phyloP scores from a whole-genome alignment of 2,329 filamentous ascomycete species.

The Onygenales sp. region DNA sequence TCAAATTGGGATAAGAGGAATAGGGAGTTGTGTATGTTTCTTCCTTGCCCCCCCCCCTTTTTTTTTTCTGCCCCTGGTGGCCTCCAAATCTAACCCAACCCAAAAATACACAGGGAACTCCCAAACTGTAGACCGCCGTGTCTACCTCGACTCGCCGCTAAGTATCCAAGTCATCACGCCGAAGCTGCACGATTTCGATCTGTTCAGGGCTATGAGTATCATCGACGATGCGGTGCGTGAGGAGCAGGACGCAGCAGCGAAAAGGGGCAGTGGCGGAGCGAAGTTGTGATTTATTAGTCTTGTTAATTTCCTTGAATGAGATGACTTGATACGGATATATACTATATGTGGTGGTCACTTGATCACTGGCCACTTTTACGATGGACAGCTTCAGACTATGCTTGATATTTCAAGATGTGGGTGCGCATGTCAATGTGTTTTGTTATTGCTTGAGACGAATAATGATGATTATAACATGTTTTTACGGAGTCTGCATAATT shows the following conservation, averaged over 20 bases:
- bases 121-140: slow-evolving; percentile 41
- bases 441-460: too few relatives aligned
- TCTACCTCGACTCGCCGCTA: slow-evolving; percentile 46
- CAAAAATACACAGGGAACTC: slow-evolving; percentile 26
- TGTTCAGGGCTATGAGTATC: slow-evolving; percentile 45
- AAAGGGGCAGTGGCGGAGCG: background rate
- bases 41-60: background rate
- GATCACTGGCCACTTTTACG: too few relatives aligned
- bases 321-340: too few relatives aligned
- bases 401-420: too few relatives aligned
- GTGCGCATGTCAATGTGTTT: too few relatives aligned
- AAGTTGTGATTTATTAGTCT: slow-evolving; percentile 13
- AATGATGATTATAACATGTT: too few relatives aligned
- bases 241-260: slow-evolving; percentile 7
- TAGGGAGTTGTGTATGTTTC: slow-evolving; percentile 44
- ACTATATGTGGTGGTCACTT: too few relatives aligned
- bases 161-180: slow-evolving; percentile 48
- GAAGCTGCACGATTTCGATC: slow-evolving; percentile 44
- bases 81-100: background rate
- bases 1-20: slow-evolving; percentile 54
- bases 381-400: too few relatives aligned
- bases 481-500: too few relatives aligned
- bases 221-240: slow-evolving; percentile 34
- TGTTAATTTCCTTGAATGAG: background rate
- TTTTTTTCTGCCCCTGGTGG: background rate